Evolutionary conservation across 2,329 filamentous ascomycete genomes (phyloP), one percentile per base, ranked within the genome.

Genomic region (Lecanoromycetidae sp.): DNA sequence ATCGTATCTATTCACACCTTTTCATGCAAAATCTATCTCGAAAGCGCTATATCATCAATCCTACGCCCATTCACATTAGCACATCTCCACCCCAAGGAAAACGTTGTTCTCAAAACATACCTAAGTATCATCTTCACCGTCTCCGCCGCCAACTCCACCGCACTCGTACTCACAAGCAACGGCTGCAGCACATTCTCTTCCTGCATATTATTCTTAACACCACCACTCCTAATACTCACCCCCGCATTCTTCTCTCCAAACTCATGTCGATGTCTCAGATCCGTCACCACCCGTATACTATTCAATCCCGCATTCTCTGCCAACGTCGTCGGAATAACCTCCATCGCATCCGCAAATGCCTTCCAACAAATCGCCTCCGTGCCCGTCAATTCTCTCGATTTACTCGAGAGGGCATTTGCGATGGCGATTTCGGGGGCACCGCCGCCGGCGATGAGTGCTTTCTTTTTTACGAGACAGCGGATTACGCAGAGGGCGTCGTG

Each of bases 341-440:
- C 91, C 71, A 98, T 83, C 6, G 91, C 91, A 55, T 98, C 90
- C 1, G 93, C 91, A 61, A 98, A 98, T 0, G 90, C 90, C 71
- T 95, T 96, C 86, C 87, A 98, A 77, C 91, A 98, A 61, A 96
- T 95, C 32, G 87, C 80, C 66, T 98, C 91, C 4, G 91, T 95
- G 51, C 93, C 93, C 0, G 82, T 81, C 51, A 95, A 74, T 58
- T 82, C 80, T 56, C 88, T 84, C 7, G 90, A 79, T 61, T 85
- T 83, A 66, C 85, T 82, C 48, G 83, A 79, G 27, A 98, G 77
- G 60, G 86, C 77, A 46, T 91, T 84, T 19, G 91, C 86, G 58
- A 98, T 90, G 68, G 96, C 88, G 59, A 96, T 93, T 68, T 98
- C 91, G 22, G 91, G 86, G 2, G 91, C 91, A 63, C 91, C 91